Conservation (phyloP, 768 basidiomycete species). For the Boletus subcaerulescens region DNA sequence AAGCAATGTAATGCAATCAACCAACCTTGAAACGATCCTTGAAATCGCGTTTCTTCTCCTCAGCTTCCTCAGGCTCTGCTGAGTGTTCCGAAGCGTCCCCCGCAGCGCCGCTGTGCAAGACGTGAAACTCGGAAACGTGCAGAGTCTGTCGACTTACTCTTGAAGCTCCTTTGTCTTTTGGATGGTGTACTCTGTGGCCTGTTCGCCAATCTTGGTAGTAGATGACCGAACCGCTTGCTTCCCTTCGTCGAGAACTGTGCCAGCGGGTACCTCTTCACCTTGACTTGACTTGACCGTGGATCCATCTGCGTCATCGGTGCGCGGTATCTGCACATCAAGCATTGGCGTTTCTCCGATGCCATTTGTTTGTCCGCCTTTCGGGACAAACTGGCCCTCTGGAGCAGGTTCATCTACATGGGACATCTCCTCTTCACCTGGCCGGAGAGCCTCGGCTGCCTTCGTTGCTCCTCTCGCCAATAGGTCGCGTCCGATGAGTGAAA, state of each 20-base stretch:
- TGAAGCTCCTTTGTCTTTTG: slow-evolving; percentile 1
- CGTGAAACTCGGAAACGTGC: background rate
- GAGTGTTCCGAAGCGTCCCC: slow-evolving; percentile 9
- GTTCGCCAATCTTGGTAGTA: background rate
- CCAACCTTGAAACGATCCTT: slow-evolving; percentile 32
- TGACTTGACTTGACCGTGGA: slow-evolving; percentile 32
- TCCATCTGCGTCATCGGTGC: slow-evolving; percentile 43
- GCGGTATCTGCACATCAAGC: slow-evolving; percentile 45
- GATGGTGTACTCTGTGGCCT: slow-evolving; percentile 7
- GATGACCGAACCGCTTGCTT: slow-evolving; percentile 10
- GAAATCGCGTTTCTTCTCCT: slow-evolving; percentile 37
- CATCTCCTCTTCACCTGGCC: slow-evolving; percentile 63
- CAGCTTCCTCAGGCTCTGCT: slow-evolving; percentile 24
- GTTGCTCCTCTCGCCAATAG: slow-evolving; percentile 70
- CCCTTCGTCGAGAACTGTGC: slow-evolving; percentile 21
- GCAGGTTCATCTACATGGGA: slow-evolving; percentile 67
- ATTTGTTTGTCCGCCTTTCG: slow-evolving; percentile 40
- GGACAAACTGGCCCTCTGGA: slow-evolving; percentile 64
- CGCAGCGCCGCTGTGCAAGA: slow-evolving; percentile 21
- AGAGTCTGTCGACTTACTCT: slow-evolving; percentile 10
- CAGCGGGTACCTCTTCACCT: slow-evolving; percentile 32
- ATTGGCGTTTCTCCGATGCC: slow-evolving; percentile 47
- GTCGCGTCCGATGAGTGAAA: slow-evolving; percentile 76
- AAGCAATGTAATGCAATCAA: background rate
- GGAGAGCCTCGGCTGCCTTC: slow-evolving; percentile 66